Conservation (phyloP, 108 stramenopile species). For the Schizochytrium sp. region DNA sequence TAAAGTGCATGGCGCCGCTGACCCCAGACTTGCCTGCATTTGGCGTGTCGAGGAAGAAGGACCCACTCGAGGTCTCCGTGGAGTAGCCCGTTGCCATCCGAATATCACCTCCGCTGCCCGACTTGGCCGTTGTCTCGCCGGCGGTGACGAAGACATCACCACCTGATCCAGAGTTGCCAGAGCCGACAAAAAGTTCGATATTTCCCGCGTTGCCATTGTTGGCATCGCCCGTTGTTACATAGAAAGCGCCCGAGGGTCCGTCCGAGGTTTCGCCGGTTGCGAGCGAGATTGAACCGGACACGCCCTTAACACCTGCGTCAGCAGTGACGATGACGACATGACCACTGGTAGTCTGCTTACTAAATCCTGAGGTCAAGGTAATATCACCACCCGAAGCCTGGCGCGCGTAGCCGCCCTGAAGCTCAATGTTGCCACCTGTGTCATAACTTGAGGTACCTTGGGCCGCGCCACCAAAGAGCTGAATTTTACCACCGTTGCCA, state of each 20-base stretch:
- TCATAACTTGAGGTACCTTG: conserved; percentile 14
- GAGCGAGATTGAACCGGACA: neutral
- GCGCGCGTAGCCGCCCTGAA: conserved; percentile 15
- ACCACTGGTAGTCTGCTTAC: neutral
- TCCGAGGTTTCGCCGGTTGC: neutral
- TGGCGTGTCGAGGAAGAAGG: neutral
- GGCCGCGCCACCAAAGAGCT: conserved; percentile 43
- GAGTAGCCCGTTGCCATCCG: neutral
- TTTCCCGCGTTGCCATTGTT: neutral
- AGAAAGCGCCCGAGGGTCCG: neutral
- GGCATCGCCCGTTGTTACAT: neutral
- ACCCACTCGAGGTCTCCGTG: neutral
- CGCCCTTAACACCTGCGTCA: neutral
- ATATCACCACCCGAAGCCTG: conserved; percentile 16
- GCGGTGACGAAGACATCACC: neutral
- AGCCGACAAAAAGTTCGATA: neutral
- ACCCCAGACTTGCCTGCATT: neutral
- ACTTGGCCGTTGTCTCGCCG: neutral
- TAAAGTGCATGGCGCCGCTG: neutral
- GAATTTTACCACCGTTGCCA: conserved; percentile 24
- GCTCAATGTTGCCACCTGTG: neutral
- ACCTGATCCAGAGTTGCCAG: neutral
- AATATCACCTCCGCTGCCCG: neutral
- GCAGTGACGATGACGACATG: neutral
- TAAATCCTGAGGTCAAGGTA: neutral